Evolutionary conservation across 2,329 filamentous ascomycete species (phyloP).

Genomic region (Malbranchea cinnamomea): DNA sequence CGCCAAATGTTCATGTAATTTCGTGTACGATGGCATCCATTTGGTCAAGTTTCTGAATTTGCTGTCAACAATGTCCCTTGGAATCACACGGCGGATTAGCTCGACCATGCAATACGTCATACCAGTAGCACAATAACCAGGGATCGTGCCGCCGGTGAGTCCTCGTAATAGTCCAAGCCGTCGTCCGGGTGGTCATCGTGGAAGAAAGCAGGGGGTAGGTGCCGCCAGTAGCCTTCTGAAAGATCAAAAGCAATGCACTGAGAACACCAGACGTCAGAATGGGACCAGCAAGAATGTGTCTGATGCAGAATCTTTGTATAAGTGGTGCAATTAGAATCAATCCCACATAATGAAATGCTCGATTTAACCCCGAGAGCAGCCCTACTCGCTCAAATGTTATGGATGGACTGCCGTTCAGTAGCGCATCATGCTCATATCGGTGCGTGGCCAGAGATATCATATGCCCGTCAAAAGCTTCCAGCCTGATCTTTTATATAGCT

Average conservation of each 20-base stretch:
- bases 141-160: conserved; percentile 4
- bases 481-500: conserved; percentile 4
- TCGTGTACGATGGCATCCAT: conserved; percentile 4
- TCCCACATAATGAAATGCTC: conserved; percentile 5
- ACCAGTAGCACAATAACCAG: conserved; percentile 2
- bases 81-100: conserved; percentile 4
- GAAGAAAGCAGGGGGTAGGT: neutral
- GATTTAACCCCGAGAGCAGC: conserved; percentile 3
- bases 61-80: conserved; percentile 3
- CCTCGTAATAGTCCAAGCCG: conserved; percentile 5
- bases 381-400: conserved; percentile 5
- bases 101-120: conserved; percentile 4
- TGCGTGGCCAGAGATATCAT: conserved; percentile 5
- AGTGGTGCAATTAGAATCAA: conserved; percentile 5
- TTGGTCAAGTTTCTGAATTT: conserved; percentile 3
- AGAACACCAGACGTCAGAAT: conserved; percentile 2
- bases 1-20: neutral
- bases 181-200: conserved; percentile 4
- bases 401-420: neutral
- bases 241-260: conserved; percentile 3
- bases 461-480: conserved; percentile 4
- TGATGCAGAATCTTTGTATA: conserved; percentile 3
- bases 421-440: conserved; percentile 3
- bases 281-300: conserved; percentile 2
- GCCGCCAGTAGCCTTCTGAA: conserved; percentile 3